A percentile compares a stretch with the other conserved stretches of the same genome.
These are phyloP conservation scores for Pyrenopolyporus hunteri DNA, from an alignment of 495 filamentous ascomycete species.

Conservation along the genomic window DNA sequence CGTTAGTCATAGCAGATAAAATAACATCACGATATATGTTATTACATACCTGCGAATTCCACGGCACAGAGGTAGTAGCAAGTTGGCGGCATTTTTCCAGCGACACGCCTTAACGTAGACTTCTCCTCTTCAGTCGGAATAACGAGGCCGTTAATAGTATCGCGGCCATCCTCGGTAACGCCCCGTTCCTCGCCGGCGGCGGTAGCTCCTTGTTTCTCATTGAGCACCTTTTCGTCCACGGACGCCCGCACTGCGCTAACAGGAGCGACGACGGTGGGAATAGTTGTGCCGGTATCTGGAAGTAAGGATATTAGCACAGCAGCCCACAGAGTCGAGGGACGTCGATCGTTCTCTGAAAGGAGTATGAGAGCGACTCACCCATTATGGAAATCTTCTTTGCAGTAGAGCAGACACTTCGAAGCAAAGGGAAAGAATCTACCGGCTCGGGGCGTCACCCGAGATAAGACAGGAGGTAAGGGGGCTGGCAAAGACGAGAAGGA, in stretches of 20 bases:
- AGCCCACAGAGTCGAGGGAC: background rate
- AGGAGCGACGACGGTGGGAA: slow-evolving; percentile 32
- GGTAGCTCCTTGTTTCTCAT: slow-evolving; percentile 13
- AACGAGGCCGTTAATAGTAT: slow-evolving; percentile 49
- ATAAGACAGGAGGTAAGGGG: slow-evolving; percentile 19
- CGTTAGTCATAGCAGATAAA: no score
- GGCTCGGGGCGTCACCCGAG: slow-evolving; percentile 19
- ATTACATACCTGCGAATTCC: slow-evolving; percentile 64
- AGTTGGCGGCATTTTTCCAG: slow-evolving; percentile 53
- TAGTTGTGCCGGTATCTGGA: slow-evolving; percentile 35
- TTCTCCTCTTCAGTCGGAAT: slow-evolving; percentile 60
- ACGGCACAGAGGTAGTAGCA: slow-evolving; percentile 61
- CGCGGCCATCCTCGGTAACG: slow-evolving; percentile 34
- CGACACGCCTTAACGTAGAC: slow-evolving; percentile 57
- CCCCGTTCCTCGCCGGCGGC: background rate
- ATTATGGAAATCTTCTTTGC: slow-evolving; percentile 18
- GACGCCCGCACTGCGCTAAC: slow-evolving; percentile 38
- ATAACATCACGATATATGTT: no score
- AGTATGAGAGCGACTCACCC: slow-evolving; percentile 28
- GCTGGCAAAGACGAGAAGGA: slow-evolving; percentile 5
- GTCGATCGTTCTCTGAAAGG: background rate
- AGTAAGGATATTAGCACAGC: slow-evolving; percentile 9
- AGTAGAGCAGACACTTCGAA: slow-evolving; percentile 13
- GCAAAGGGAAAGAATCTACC: slow-evolving; percentile 11
- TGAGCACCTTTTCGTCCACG: slow-evolving; percentile 29